A percentile compares a stretch with the other conserved stretches of the same genome.
Evolutionary conservation across 2,329 filamentous ascomycete genomes (phyloP).

Genomic region (Clarireedia paspali): DNA sequence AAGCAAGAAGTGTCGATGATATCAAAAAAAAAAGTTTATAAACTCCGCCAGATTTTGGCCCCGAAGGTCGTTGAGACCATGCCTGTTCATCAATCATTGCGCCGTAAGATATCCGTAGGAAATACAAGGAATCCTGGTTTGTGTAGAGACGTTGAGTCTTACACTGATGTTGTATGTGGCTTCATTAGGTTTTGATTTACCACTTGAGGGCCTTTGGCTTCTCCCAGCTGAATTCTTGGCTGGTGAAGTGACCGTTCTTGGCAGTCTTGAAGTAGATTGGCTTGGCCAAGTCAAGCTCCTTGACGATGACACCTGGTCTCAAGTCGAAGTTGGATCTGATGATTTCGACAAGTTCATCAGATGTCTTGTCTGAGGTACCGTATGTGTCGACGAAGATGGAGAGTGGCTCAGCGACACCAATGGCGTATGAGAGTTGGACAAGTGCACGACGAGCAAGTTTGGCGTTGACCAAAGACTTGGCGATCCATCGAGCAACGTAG

Average conservation of each 20-base stretch:
- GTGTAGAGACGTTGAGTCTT: conserved; percentile 29
- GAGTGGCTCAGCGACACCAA: conserved; percentile 95
- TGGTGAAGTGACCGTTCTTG: conserved; percentile 99
- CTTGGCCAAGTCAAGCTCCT: conserved; percentile 88
- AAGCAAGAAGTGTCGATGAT: conserved; percentile 14
- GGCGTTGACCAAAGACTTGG: conserved; percentile 90
- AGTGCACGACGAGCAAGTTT: conserved; percentile 86
- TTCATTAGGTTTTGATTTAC: conserved; percentile 44
- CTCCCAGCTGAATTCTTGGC: conserved; percentile 98
- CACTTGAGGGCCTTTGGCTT: conserved; percentile 91
- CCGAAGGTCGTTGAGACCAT: conserved; percentile 31
- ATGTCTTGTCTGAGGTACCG: conserved; percentile 83
- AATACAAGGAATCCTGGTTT: conserved; percentile 18
- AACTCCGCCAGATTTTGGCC: conserved; percentile 18
- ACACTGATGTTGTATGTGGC: conserved; percentile 19
- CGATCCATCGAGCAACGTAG: conserved; percentile 96
- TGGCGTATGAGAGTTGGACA: conserved; percentile 98
- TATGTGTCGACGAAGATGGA: conserved; percentile 98
- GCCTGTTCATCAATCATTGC: conserved; percentile 28
- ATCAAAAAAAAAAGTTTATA: conserved; percentile 11
- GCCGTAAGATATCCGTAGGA: conserved; percentile 26
- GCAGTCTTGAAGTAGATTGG: conserved; percentile 98
- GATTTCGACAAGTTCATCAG: conserved; percentile 90
- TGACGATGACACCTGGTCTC: conserved; percentile 95
- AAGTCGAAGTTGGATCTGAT: conserved; percentile 96